Evolutionary conservation across 805 yeast species (phyloP), one percentile per base, ranked within the genome.

Genomic region (Kluyveromyces lactis): DNA sequence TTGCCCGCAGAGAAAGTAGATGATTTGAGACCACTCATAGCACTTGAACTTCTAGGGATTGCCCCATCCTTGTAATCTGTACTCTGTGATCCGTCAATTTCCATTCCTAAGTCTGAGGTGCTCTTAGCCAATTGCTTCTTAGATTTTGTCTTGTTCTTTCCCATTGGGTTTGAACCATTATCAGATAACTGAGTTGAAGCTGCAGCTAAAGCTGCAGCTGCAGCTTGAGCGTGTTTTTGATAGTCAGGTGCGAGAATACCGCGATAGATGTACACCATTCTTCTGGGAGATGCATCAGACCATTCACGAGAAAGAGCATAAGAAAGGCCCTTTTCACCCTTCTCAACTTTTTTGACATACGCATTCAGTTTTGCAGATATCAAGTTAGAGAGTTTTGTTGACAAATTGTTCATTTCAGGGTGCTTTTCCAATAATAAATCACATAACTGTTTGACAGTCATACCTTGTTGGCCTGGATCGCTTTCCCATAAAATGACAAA

Each of bases 361-460:
- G 92, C 92, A 56, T 84, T 84, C 49, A 84, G 66, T 56, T 84
- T 84, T 15, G 95, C 95, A 48, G 84, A 75, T 2, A 84, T 89
- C 48, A 84, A 61, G 55, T 84, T 84, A 18, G 90, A 81, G 12
- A 90, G 79, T 53, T 84, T 84, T 15, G 90, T 79, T 3, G 87
- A 80, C 43, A 84, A 60, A 43, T 77, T 81, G 4, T 87, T 83
- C 87, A 83, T 84, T 36, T 82, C 87, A 1, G 94, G 94, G 56
- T 84, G 90, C 50, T 75, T 72, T 41, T 77, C 85, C 36, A 78
- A 66, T 35, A 84, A 66, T 42, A 79, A 72, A 58, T 84, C 95
- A 62, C 94, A 84, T 43, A 84, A 73, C 56, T 84, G 94, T 55
- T 84, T 84, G 24, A 84, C 95, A n/a, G 95, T 84, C 87, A 84